Conservation (phyloP, 768 basidiomycete genomes). For the Lactarius pseudohatsudake region DNA sequence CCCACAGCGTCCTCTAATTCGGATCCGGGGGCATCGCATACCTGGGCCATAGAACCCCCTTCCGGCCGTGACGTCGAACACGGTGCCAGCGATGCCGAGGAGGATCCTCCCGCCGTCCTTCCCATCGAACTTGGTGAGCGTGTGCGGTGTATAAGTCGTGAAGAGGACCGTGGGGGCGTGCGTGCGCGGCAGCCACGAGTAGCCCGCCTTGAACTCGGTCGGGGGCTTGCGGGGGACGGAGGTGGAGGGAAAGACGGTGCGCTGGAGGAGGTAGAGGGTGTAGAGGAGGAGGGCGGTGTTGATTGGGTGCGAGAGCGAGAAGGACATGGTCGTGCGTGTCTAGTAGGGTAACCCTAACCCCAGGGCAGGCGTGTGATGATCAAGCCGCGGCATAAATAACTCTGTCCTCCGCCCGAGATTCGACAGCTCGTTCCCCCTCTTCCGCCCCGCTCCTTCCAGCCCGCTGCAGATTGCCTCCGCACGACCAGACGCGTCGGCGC, state of each 20-base stretch:
- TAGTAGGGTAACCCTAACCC: constrained; percentile 10
- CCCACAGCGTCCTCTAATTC: background rate
- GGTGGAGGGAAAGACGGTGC: constrained; percentile 70
- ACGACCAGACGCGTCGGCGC: background rate
- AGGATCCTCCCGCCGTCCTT: constrained; percentile 69
- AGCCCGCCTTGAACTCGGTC: constrained; percentile 74
- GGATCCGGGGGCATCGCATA: constrained; percentile 40
- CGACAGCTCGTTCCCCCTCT: background rate
- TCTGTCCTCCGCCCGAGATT: background rate
- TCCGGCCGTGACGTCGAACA: constrained; percentile 92
- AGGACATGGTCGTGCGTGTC: constrained; percentile 31
- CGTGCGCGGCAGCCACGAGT: constrained; percentile 88
- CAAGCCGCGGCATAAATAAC: constrained; percentile 6
- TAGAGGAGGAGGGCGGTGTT: constrained; percentile 79
- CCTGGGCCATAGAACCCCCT: constrained; percentile 94
- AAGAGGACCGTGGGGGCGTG: constrained; percentile 80
- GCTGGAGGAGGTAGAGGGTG: constrained; percentile 73
- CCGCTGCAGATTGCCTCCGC: background rate
- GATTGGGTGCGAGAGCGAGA: constrained; percentile 64
- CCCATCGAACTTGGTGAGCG: constrained; percentile 66
- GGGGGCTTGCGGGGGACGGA: constrained; percentile 52
- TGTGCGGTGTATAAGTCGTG: constrained; percentile 75
- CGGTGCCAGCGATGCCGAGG: constrained; percentile 80
- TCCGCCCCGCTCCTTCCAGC: background rate
- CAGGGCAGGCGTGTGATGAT: background rate